These are phyloP conservation scores for Eragrostis tef DNA, from an alignment of 202 grass and related monocot species.

Conservation along the genomic window DNA sequence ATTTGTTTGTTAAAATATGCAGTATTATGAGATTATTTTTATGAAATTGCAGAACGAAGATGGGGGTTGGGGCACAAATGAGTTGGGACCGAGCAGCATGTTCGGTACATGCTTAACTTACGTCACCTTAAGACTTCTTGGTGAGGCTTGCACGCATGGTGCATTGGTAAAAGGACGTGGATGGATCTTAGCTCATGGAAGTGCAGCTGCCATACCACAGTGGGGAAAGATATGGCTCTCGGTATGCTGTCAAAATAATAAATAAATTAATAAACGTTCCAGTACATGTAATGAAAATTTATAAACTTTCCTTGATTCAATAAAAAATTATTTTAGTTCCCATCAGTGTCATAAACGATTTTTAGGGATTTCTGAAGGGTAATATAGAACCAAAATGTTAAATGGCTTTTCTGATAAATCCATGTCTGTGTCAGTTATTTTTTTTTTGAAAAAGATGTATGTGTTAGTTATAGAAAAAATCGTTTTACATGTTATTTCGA, in stretches of 20 bases:
- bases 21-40: not conserved
- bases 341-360: not conserved
- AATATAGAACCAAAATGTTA: not conserved
- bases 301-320: no score
- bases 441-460: no score
- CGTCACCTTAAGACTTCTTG: slow-evolving; percentile 36
- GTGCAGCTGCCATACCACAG: slow-evolving; percentile 40
- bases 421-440: not conserved
- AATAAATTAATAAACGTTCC: not conserved
- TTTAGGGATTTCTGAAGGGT: not conserved
- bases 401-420: not conserved
- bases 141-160: not conserved
- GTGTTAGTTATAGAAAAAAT: no score
- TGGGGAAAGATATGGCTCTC: slow-evolving; percentile 70
- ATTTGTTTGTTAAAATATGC: not conserved
- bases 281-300: no score
- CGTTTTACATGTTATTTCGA: not conserved
- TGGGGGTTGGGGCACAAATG: slow-evolving; percentile 42
- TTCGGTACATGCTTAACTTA: slow-evolving; percentile 42
- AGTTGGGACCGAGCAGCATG: slow-evolving; percentile 40
- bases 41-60: slow-evolving; percentile 41
- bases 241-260: slow-evolving; percentile 29
- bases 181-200: slow-evolving; percentile 47
- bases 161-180: slow-evolving; percentile 12
- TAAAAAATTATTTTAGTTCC: not conserved